Evolutionary conservation across 768 basidiomycete genomes (phyloP).

Genomic region (Tubosaeta brunneosetosa): DNA sequence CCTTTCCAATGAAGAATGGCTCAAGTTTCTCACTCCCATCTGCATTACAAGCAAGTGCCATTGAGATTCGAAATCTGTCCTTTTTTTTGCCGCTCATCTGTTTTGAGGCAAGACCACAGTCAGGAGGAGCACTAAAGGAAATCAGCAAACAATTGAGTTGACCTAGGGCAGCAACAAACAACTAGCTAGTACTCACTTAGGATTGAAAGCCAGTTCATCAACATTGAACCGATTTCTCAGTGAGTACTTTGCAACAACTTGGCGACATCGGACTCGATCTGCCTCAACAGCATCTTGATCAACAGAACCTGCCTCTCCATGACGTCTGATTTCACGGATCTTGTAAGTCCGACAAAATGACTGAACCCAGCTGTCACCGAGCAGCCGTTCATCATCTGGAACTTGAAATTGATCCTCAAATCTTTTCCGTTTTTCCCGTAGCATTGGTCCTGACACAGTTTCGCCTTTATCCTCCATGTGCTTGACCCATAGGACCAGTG

Average conservation of each 20-base stretch:
- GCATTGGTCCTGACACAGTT: conserved; percentile 9
- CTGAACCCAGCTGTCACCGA: background rate
- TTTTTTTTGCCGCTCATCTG: conserved; percentile 19
- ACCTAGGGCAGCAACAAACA: no score
- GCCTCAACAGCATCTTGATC: background rate
- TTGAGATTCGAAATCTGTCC: conserved; percentile 12
- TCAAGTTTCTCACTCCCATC: conserved; percentile 29
- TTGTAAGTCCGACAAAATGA: conserved; percentile 1
- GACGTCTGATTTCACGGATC: conserved; percentile 12
- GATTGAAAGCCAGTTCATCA: no score
- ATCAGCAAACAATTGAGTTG: no score
- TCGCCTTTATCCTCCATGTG: conserved; percentile 28
- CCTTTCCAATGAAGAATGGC: conserved; percentile 34
- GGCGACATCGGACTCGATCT: no score
- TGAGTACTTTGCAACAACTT: no score
- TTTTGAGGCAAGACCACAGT: conserved; percentile 16
- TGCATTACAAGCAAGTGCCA: conserved; percentile 8
- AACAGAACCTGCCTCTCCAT: conserved; percentile 12
- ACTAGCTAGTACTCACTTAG: no score
- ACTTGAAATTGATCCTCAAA: conserved; percentile 29
- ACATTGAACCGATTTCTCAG: no score
- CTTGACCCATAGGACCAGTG: conserved; percentile 30
- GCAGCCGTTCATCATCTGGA: conserved; percentile 20
- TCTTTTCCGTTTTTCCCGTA: conserved; percentile 1
- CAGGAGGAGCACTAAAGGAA: conserved; percentile 3